These are phyloP conservation scores for Daldinia grandis DNA, from an alignment of 495 filamentous ascomycete genomes.

Conservation along the genomic window DNA sequence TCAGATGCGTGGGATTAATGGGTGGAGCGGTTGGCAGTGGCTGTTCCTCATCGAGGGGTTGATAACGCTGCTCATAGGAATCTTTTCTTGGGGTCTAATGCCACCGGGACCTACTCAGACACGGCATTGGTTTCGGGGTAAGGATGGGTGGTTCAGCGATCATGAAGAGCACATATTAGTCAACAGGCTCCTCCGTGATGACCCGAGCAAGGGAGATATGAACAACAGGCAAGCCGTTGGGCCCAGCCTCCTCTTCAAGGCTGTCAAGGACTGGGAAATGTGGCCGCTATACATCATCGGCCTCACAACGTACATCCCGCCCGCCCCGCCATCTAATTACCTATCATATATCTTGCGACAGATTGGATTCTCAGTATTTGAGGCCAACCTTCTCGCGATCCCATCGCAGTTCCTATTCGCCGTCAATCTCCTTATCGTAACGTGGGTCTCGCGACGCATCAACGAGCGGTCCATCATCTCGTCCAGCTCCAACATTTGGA, in stretches of 20 bases:
- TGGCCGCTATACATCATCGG: slow-evolving; percentile 68
- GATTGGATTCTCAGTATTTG: slow-evolving; percentile 63
- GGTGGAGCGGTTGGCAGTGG: slow-evolving; percentile 61
- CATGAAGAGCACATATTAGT: slow-evolving; percentile 68
- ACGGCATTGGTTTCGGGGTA: slow-evolving; percentile 61
- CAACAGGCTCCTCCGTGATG: slow-evolving; percentile 69
- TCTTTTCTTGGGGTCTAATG: slow-evolving; percentile 63
- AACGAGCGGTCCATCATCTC: slow-evolving; percentile 63
- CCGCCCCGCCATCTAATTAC: slow-evolving; percentile 54
- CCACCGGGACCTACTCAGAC: slow-evolving; percentile 62
- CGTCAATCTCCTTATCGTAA: slow-evolving; percentile 56
- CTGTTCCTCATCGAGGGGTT: slow-evolving; percentile 65
- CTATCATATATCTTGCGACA: slow-evolving; percentile 59
- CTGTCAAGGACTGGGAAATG: slow-evolving; percentile 63
- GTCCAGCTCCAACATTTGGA: slow-evolving; percentile 63
- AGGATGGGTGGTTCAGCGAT: slow-evolving; percentile 67
- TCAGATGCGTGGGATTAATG: slow-evolving; percentile 58
- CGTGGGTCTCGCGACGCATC: slow-evolving; percentile 63
- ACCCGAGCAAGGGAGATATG: slow-evolving; percentile 71
- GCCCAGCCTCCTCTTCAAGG: slow-evolving; percentile 55
- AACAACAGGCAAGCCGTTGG: slow-evolving; percentile 65
- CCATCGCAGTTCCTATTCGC: slow-evolving; percentile 58
- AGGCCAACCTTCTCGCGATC: slow-evolving; percentile 63
- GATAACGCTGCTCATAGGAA: slow-evolving; percentile 61
- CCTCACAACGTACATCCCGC: slow-evolving; percentile 62